Base-by-base conservation (phyloP, 2,329 filamentous ascomycete genomes). In the Penicillium olsonii region DNA sequence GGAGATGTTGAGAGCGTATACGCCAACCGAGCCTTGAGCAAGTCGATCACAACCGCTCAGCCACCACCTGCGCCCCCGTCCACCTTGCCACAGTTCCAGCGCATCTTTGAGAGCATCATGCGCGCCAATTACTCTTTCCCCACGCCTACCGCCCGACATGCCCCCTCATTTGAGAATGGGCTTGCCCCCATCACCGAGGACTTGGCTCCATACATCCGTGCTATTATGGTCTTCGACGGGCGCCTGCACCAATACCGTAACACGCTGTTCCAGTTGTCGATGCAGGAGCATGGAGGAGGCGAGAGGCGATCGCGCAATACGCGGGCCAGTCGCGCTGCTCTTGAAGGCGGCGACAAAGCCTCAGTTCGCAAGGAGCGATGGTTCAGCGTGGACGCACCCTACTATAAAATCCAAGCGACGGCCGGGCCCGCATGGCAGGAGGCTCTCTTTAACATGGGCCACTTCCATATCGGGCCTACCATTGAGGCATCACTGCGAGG, bases 131-230 rank as follows among this genome's bases (percentile, higher is more conserved):
- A 70, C 45, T 61, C 65, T 4, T 64, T 68, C 29, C 62, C 68
- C 15, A 50, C 61, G 3, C 48, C 68, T 12, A 65, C 62, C 18
- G 69, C 68, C 10, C 69, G 70, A 12, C 59, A 68, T 42, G 67
- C 87, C 0, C 92, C 89, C 0, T 84, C 87, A 0, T 90, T 96
- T 57, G 90, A 96, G 61, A 83, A 88, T 37, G 84, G 84, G 0
- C 74, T 87, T 60, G 68, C 70, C 0, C 75, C 85, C 17, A 83
- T 96, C 26, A 79, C 82, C 0, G 74, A 86, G 11, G 94, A 99
- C 55, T 77, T 97, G 2, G 92, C 91, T 0, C 94, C 95, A 0
- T 97, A 90, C 67, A 82, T 97, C n/a, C 87, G 95, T 10, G 79
- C 81, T 31, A 97, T 99, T 52, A 84, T 92, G 2, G 78, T 84